These are phyloP conservation scores for Wallacemonas sp. DNA, from an alignment of 208 protist genomes.

Conservation along the genomic window DNA sequence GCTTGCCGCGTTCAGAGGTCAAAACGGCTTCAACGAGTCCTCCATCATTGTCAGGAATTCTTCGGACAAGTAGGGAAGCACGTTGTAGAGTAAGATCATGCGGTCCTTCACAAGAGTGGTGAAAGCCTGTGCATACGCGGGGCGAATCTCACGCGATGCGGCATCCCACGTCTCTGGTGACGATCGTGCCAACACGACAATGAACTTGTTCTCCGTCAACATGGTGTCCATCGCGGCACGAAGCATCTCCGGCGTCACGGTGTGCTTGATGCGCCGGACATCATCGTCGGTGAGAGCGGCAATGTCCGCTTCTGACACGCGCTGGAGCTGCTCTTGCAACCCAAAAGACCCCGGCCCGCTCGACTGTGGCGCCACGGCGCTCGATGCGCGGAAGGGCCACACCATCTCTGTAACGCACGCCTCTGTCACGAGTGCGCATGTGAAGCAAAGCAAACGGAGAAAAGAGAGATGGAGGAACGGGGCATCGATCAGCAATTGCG, in stretches of 20 bases:
- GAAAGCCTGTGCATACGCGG: conserved; percentile 22
- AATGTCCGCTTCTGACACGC: conserved; percentile 58
- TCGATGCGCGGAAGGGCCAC: neutral
- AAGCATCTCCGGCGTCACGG: conserved; percentile 40
- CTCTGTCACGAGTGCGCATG: no score
- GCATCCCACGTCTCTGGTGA: conserved; percentile 31
- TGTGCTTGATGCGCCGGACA: conserved; percentile 36
- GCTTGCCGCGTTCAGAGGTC: neutral
- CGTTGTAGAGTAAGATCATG: conserved; percentile 60
- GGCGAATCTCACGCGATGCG: conserved; percentile 36
- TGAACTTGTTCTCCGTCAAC: conserved; percentile 70
- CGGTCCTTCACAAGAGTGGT: conserved; percentile 31
- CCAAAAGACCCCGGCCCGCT: conserved; percentile 11
- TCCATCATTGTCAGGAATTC: conserved; percentile 47
- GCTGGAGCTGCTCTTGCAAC: conserved; percentile 48
- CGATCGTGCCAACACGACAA: conserved; percentile 45
- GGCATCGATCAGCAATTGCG: no score
- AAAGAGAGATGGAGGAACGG: no score
- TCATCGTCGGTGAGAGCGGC: conserved; percentile 49
- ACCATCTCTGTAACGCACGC: no score
- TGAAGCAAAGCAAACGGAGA: no score
- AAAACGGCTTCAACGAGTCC: conserved; percentile 14
- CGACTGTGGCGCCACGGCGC: neutral
- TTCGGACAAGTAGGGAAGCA: conserved; percentile 64
- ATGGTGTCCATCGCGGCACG: conserved; percentile 46